Evolutionary conservation across 345 rosid species (phyloP), one percentile per base, ranked within the genome.

Genomic region (Arabidopsis arenosa): DNA sequence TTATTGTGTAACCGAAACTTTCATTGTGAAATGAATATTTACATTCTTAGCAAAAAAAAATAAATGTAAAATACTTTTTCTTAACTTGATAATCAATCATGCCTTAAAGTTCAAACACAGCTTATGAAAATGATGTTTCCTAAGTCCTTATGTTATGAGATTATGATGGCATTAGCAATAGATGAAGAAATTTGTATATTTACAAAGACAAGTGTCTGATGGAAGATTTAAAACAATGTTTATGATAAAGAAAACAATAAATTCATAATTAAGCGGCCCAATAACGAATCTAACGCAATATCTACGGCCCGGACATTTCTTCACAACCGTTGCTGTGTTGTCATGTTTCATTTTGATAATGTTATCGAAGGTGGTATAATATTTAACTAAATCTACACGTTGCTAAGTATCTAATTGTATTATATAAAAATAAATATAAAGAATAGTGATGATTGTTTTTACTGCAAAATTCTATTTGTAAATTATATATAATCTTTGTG

Each of bases 201-300:
- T 23, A 53, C 26, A 53, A 54, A 68, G 51, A 5, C 14, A 68
- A 23, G 73, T n/a, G 30, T 14, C 35, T 30, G 4, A 32, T 26
- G 39, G 9, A 41, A 56, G 23, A 15, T 18, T 37, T 1, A 68
- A 36, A 12, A 10, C 8, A 68, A 54, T 5, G 4, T 28, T 28
- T 28, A 28, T 28, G 39, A 47, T 18, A 45, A 9, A 26, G 14
- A 71, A 35, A 48, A 39, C n/a, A 23, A 26, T 45, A 48, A 35
- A 61, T 35, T 35, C 28, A 48, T 39, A 47, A 18, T 21, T 18
- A 13, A 23, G 59, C 9, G 36, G 68, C 76, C 76, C 61, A 28
- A 5, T 61, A 72, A 61, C 9, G 6, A 60, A 7, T 36, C 35
- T 58, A 44, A 51, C 18, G 40, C 67, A 39, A 37, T 3, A 70